Base-by-base conservation (phyloP, 176 grass and related monocot genomes). In the Poa annua region DNA sequence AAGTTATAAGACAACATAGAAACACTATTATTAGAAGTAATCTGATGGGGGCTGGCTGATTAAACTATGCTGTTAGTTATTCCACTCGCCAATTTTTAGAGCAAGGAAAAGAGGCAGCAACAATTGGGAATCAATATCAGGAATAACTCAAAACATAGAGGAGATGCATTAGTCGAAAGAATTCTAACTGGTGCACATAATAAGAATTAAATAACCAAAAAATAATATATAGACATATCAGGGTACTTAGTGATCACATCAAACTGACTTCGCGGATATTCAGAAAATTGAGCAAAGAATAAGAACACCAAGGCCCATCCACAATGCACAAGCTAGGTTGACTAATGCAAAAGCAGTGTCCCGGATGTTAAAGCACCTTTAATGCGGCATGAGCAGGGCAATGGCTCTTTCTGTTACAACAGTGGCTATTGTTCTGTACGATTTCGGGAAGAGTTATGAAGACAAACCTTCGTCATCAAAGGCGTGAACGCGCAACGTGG, bases 391-490 rank as follows among this genome's bases (percentile, higher is more conserved):
- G 11, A 39, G n/a, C 34, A 48, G 25, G 15, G 39, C 9, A 81
- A 25, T 85, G 65, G 9, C 3, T 50, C 17, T 72, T 61, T 57
- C 41, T 62, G 36, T 79, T 24, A 42, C 34, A 44, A 21, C 22
- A 72, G 66, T 71, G 32, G 5, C 12, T 64, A 63, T 17, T 63
- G 7, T 76, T 70, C 47, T 66, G 35, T 32, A 52, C 6, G 51
- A 41, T 24, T 20, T 61, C 42, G 62, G 7, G 51, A 78, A 82
- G 26, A 6, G 36, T 22, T 60, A 57, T 20, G 1, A 32, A 54
- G 1, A 38, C 41, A 65, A 86, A 98, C 96, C 92, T 95, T 95
- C 92, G 39, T 84, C 87, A 78, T 98, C 92, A 47, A 98, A 98
- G 68, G 88, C 92, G 54, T 86, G 92, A 64, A 93, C 87, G 76